Conservation (phyloP, 169 alveolate genomes). For the Plasmodium coatneyi region DNA sequence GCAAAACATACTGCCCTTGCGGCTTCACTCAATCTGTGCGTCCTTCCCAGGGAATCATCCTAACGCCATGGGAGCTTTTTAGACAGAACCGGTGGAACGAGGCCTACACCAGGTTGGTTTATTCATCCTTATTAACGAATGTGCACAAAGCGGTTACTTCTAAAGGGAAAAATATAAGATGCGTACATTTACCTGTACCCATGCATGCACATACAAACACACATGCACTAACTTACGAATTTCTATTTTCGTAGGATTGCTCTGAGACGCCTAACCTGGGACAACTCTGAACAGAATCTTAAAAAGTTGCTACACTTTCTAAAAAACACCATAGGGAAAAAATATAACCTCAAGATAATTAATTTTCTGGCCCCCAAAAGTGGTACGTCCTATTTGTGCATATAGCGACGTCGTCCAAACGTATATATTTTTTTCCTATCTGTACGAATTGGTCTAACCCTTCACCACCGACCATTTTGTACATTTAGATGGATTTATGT, state of each 20-base stretch:
- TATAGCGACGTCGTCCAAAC: neutral
- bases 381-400: constrained; percentile 14
- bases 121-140: neutral
- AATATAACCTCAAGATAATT: constrained; percentile 42
- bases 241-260: constrained; percentile 16
- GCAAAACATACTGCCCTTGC: neutral
- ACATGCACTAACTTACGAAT: neutral
- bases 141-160: neutral
- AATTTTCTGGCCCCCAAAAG: constrained; percentile 31
- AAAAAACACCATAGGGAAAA: constrained; percentile 56
- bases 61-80: constrained; percentile 57
- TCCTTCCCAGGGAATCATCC: constrained; percentile 17
- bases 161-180: neutral
- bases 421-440: no score
- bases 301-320: constrained; percentile 34
- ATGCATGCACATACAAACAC: neutral
- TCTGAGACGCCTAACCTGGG: constrained; percentile 56
- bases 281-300: constrained; percentile 58
- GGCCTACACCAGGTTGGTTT: constrained; percentile 16
- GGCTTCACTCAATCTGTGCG: neutral
- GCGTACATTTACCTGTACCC: neutral
- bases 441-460: neutral
- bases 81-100: constrained; percentile 49
- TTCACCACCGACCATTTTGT: neutral
- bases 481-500: neutral